A percentile compares a stretch with the other conserved stretches of the same genome.
These are phyloP conservation scores for Iodosphaeria phyllophila DNA, from an alignment of 2,329 filamentous ascomycete species.

Conservation along the genomic window DNA sequence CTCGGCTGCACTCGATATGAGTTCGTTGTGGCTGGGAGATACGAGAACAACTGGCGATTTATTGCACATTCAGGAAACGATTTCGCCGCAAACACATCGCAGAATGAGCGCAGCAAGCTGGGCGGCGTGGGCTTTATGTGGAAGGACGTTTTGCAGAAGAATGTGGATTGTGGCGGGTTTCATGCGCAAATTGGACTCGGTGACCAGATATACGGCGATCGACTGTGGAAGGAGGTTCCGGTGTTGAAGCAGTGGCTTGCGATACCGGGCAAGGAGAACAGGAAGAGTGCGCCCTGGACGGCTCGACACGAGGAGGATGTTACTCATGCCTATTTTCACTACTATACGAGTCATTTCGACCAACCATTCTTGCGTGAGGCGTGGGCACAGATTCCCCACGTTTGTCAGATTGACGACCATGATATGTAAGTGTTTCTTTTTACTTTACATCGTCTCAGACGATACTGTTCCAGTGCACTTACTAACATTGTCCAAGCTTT, in stretches of 20 bases:
- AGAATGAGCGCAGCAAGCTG: conserved; percentile 67
- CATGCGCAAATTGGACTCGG: conserved; percentile 85
- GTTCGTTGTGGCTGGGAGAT: conserved; percentile 78
- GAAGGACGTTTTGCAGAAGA: conserved; percentile 97
- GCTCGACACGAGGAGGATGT: conserved; percentile 91
- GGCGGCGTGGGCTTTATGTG: conserved; percentile 93
- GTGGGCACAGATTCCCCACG: conserved; percentile 90
- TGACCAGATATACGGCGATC: conserved; percentile 87
- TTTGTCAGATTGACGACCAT: conserved; percentile 87
- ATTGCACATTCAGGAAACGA: conserved; percentile 94
- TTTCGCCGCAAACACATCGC: conserved; percentile 73
- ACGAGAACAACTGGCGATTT: conserved; percentile 89
- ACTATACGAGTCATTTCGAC: conserved; percentile 96
- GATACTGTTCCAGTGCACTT: neutral
- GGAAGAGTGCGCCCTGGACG: conserved; percentile 82
- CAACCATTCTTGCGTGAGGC: conserved; percentile 88
- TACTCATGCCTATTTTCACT: conserved; percentile 93
- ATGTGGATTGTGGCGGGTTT: conserved; percentile 88
- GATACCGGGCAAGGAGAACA: conserved; percentile 80
- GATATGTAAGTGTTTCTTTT: conserved; percentile 61
- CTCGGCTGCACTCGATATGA: conserved; percentile 96
- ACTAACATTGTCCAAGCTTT: conserved; percentile 38
- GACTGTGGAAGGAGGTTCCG: conserved; percentile 91
- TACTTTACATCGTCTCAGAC: neutral
- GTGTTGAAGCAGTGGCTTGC: conserved; percentile 87